Evolutionary conservation across 139 green algal genomes (phyloP), one percentile per base, ranked within the genome.

Genomic region (Desmodesmus armatus): DNA sequence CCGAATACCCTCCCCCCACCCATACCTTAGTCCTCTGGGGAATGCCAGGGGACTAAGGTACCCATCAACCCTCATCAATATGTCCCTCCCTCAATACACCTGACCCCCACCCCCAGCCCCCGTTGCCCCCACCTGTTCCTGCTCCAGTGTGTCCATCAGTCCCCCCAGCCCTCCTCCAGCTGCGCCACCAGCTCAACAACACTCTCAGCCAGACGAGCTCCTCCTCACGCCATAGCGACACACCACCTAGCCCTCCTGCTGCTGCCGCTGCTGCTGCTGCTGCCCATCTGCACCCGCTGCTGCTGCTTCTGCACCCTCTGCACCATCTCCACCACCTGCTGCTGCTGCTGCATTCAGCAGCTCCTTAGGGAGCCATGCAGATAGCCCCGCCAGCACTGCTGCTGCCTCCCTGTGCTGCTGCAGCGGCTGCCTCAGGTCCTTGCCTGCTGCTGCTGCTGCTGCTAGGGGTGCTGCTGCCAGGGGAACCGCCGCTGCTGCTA

Each of bases 211-310:
- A 84, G 29, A 21, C 78, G 62, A 4, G 62, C 62, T n/a, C n/a
- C 62, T 84, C 78, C 25, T 84, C 78, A 55, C 25, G 27, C 78
- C 62, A 84, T 27, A n/a, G n/a, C n/a, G n/a, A 75, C 40, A 63
- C 51, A 27, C 43, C 40, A 23, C 53, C 39, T 4, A 51, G 69
- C 23, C 5, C 39, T 5, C 39, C 69, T 55, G 69, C 69, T 77
- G 69, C 67, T 21, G 67, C 39, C 5, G 40, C 49, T 25, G 49
- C 47, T 31, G 31, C 29, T 21, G 29, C 73, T 37, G 41, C 73
- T 37, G 35, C 33, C 66, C 66, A 58, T 72, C 55, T 3, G 53
- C 37, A 1, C 4, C 76, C 40, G 76, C 35, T 39, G 53, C 37
- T 55, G 76, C 51, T 41, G 75, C 76, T 33, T 35, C 35, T 19